These are phyloP conservation scores for Solanum peruvianum DNA, from an alignment of 257 asterid genomes.

Conservation along the genomic window DNA sequence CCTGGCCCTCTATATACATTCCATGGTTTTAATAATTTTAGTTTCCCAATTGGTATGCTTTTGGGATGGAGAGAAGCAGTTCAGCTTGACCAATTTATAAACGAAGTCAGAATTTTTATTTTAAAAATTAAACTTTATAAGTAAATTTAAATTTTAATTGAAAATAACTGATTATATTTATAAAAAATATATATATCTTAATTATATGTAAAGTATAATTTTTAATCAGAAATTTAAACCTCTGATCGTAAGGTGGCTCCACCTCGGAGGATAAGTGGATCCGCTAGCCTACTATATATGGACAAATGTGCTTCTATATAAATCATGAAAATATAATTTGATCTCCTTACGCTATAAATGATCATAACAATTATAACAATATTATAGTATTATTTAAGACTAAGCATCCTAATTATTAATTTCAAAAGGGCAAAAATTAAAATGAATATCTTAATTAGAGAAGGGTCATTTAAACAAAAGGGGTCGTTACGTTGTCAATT, in stretches of 20 bases:
- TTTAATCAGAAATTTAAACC: no score
- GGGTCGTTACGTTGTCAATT: neutral
- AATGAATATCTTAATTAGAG: neutral
- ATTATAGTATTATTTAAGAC: neutral
- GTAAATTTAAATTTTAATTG: no score
- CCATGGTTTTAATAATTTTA: neutral
- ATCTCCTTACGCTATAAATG: neutral
- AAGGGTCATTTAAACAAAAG: neutral
- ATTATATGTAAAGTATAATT: no score
- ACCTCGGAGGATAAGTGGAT: neutral
- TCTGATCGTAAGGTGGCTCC: neutral
- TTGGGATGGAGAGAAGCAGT: neutral
- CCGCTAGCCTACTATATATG: neutral
- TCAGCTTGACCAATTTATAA: neutral
- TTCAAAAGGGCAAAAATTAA: neutral
- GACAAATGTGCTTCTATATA: neutral
- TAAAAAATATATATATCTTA: no score
- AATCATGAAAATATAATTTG: neutral
- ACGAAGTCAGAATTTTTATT: neutral
- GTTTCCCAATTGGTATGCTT: neutral
- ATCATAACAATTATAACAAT: neutral
- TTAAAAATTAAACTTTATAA: no score
- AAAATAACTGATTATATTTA: no score
- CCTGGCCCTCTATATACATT: slow-evolving; percentile 19
- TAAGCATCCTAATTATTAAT: neutral